A percentile compares a stretch with the other conserved stretches of the same genome.
Evolutionary conservation across 2,329 filamentous ascomycete genomes (phyloP).

Genomic region (Endocalyx cinctus): DNA sequence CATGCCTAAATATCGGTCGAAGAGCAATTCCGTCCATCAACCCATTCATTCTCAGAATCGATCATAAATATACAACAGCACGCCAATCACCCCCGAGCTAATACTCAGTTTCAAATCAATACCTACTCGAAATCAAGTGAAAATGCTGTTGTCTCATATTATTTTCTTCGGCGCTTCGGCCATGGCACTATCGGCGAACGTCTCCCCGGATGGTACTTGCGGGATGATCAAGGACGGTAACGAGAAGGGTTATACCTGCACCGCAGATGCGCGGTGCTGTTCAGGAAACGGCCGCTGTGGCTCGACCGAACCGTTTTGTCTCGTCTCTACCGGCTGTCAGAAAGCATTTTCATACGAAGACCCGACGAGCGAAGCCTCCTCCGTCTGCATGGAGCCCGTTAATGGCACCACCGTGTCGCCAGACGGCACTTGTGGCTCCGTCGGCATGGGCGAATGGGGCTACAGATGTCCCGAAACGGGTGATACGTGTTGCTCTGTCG

Average conservation of each 20-base stretch:
- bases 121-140: too few relatives aligned
- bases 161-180: too few relatives aligned
- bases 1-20: too few relatives aligned
- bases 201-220: constrained; percentile 27
- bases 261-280: constrained; percentile 22
- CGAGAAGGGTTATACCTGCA: constrained; percentile 26
- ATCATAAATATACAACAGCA: too few relatives aligned
- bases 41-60: too few relatives aligned
- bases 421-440: constrained; percentile 27
- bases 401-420: constrained; percentile 21
- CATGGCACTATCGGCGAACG: too few relatives aligned
- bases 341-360: constrained; percentile 21
- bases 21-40: too few relatives aligned
- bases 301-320: constrained; percentile 21
- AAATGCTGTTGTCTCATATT: too few relatives aligned
- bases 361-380: too few relatives aligned
- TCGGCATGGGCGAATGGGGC: constrained; percentile 21
- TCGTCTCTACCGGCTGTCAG: constrained; percentile 26
- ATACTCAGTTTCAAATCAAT: too few relatives aligned
- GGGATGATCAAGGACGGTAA: constrained; percentile 17
- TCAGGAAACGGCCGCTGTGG: constrained; percentile 27
- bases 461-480: constrained; percentile 22
- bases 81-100: too few relatives aligned
- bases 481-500: constrained; percentile 22
- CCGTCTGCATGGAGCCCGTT: constrained; percentile 20